Evolutionary conservation across 805 yeast genomes (phyloP).

Genomic region (Saturnispora mendoncae): DNA sequence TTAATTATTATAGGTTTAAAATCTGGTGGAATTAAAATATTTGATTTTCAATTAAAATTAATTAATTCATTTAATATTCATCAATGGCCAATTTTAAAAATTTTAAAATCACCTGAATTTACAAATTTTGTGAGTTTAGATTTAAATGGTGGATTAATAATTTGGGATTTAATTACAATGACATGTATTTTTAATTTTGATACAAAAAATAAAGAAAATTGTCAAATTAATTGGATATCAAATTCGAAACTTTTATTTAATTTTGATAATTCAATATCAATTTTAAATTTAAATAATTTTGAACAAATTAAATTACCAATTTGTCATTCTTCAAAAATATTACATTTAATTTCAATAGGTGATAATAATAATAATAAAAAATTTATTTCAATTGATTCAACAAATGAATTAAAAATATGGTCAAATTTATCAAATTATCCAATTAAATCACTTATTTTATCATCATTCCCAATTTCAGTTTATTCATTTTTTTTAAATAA

Average conservation of each 20-base stretch:
- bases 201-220: not conserved
- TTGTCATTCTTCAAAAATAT: slow-evolving; percentile 1
- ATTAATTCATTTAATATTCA: not conserved
- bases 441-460: not conserved
- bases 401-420: slow-evolving; percentile 6
- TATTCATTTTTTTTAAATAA: not conserved
- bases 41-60: not conserved
- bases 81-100: not conserved
- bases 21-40: not conserved
- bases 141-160: not conserved
- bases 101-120: not conserved
- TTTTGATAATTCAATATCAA: not conserved
- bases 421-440: not conserved
- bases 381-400: slow-evolving; percentile 4
- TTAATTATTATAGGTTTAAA: not conserved
- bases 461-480: not conserved
- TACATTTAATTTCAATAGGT: too few species aligned
- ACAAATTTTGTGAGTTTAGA: not conserved
- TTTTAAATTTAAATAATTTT: slow-evolving; percentile 1
- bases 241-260: not conserved
- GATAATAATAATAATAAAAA: not conserved
- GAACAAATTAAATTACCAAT: not conserved
- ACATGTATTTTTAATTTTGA: not conserved
- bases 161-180: not conserved
- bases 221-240: too few species aligned